Conservation (phyloP, 129 eudicot species). For the Deinandra increscens region DNA sequence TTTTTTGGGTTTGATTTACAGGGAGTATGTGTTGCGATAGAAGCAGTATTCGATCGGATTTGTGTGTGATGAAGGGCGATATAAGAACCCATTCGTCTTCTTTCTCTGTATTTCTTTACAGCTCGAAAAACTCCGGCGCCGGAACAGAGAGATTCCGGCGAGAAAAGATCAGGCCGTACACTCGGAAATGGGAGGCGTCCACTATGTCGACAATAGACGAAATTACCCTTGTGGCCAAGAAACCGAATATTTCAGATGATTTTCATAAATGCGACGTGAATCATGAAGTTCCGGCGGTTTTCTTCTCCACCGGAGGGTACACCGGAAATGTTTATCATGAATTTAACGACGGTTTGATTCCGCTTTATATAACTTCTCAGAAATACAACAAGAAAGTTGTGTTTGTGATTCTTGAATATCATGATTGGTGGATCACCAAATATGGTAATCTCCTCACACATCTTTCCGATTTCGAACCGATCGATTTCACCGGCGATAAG, state of each 20-base stretch:
- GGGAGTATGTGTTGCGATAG: constrained; percentile 96
- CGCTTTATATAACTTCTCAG: constrained; percentile 86
- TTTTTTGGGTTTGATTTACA: constrained; percentile 29
- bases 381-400: constrained; percentile 79
- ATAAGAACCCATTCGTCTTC: constrained; percentile 73
- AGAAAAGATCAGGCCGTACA: constrained; percentile 80
- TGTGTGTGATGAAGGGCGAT: constrained; percentile 90
- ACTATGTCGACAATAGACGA: constrained; percentile 80
- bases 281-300: constrained; percentile 89
- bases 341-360: constrained; percentile 86
- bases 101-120: constrained; percentile 63
- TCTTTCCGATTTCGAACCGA: constrained; percentile 68
- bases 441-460: constrained; percentile 63
- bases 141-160: constrained; percentile 39
- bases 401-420: constrained; percentile 88
- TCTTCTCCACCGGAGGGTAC: constrained; percentile 97
- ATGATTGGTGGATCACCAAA: constrained; percentile 90
- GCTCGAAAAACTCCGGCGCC: constrained; percentile 21
- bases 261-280: constrained; percentile 59
- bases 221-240: constrained; percentile 52
- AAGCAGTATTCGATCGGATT: constrained; percentile 65
- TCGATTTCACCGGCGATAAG: constrained; percentile 70
- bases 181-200: constrained; percentile 87
- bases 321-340: constrained; percentile 97
- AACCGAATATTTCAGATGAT: constrained; percentile 10